Evolutionary conservation across 1,284 basidiomycete species (phyloP).

Genomic region (Mycena sp.): DNA sequence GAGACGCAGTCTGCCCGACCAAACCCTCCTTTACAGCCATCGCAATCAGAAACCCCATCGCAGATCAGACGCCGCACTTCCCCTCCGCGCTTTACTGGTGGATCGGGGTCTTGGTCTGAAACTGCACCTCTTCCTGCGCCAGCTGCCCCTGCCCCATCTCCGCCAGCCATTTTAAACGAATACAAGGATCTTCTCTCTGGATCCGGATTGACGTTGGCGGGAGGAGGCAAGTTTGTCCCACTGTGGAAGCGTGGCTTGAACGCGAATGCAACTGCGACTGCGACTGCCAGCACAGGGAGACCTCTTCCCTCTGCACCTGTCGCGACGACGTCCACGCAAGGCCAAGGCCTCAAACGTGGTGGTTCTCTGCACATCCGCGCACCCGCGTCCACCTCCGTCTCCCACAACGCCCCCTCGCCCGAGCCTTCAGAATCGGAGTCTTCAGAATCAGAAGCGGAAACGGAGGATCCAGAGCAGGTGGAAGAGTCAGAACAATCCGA

Average conservation of each 20-base stretch:
- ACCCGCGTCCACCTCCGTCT: constrained; percentile 10
- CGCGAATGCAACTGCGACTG: constrained; percentile 1
- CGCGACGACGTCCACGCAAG: neutral
- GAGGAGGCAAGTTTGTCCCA: constrained; percentile 26
- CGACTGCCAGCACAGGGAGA: constrained; percentile 10
- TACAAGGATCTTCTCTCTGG: constrained; percentile 27
- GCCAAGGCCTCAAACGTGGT: constrained; percentile 24
- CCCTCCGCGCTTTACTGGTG: constrained; percentile 26
- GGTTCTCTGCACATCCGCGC: constrained; percentile 28
- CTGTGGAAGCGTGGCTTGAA: constrained; percentile 27
- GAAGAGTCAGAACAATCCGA: constrained; percentile 22
- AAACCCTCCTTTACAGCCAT: neutral
- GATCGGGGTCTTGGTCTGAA: constrained; percentile 29
- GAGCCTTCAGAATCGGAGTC: constrained; percentile 19
- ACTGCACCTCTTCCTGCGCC: constrained; percentile 12
- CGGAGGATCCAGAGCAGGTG: constrained; percentile 1
- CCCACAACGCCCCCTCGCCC: constrained; percentile 21
- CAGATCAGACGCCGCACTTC: constrained; percentile 29
- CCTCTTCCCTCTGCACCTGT: constrained; percentile 24
- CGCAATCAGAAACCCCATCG: constrained; percentile 15
- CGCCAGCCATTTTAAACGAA: neutral
- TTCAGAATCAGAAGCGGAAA: constrained; percentile 20
- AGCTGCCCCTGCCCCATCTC: neutral
- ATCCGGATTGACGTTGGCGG: constrained; percentile 10
- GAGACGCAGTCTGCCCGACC: neutral